A percentile compares a stretch with the other conserved stretches of the same genome.
Evolutionary conservation across 805 yeast species (phyloP).

Genomic region (Clavispora asparagi): DNA sequence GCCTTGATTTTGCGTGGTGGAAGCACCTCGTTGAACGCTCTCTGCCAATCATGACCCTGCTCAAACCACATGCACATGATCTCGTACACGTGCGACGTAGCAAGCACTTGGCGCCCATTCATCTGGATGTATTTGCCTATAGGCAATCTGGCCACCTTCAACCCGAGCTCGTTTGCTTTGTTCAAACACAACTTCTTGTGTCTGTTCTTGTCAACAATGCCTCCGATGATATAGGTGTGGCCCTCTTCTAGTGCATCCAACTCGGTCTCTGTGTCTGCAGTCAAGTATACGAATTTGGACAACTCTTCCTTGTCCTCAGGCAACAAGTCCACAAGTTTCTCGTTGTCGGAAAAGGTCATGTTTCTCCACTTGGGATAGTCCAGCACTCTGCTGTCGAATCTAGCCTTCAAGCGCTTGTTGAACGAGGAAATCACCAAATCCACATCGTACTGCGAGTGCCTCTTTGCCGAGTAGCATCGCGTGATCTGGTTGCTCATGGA

Average conservation of each 20-base stretch:
- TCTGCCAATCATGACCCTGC: conserved; percentile 66
- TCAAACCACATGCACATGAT: conserved; percentile 78
- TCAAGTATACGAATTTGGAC: conserved; percentile 56
- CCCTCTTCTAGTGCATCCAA: conserved; percentile 61
- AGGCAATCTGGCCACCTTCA: conserved; percentile 75
- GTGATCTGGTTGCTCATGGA: conserved; percentile 79
- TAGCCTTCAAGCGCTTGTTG: conserved; percentile 53
- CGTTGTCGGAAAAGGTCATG: conserved; percentile 43
- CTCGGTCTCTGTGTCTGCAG: conserved; percentile 80
- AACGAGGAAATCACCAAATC: conserved; percentile 61
- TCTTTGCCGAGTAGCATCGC: conserved; percentile 74
- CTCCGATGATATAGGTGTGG: conserved; percentile 83
- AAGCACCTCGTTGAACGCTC: conserved; percentile 78
- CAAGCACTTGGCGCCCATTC: conserved; percentile 82
- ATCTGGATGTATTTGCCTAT: conserved; percentile 78
- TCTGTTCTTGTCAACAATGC: conserved; percentile 93
- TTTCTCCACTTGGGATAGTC: conserved; percentile 67
- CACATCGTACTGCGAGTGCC: conserved; percentile 53
- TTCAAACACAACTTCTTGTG: conserved; percentile 73
- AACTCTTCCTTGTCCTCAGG: conserved; percentile 26
- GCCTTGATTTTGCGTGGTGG: conserved; percentile 65
- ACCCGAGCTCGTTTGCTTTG: conserved; percentile 71
- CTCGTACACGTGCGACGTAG: conserved; percentile 94
- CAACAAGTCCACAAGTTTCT: conserved; percentile 24
- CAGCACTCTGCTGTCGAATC: conserved; percentile 61